A percentile compares a stretch with the other conserved stretches of the same genome.
phyloP scores from a whole-genome alignment of 345 rosid genomes.

The Sapria himalayana region DNA sequence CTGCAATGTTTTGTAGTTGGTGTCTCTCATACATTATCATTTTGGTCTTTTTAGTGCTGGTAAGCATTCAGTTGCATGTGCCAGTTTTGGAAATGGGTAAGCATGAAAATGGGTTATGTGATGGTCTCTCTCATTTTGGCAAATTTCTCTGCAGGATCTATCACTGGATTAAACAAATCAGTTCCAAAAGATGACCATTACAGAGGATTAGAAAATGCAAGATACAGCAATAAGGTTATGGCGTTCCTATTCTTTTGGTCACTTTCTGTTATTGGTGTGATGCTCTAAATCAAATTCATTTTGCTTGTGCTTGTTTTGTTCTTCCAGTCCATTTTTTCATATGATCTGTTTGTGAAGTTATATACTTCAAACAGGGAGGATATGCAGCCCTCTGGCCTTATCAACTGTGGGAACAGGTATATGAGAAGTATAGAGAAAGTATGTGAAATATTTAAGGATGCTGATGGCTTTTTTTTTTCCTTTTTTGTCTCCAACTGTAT shows the following conservation, averaged over 20 bases:
- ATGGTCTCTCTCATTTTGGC: conserved; percentile 9
- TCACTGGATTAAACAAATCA: conserved; percentile 37
- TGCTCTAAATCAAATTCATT: conserved; percentile 2
- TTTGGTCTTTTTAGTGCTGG: conserved; percentile 11
- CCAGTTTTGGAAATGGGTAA: conserved; percentile 17
- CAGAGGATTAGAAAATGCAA: conserved; percentile 37
- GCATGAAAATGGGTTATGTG: conserved; percentile 13
- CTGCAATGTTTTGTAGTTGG: no score
- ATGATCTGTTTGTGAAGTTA: conserved; percentile 59
- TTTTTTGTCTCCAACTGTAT: conserved; percentile 6
- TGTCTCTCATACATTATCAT: no score
- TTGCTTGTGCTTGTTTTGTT: conserved; percentile 7
- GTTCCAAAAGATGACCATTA: conserved; percentile 42
- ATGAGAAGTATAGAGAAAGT: background rate
- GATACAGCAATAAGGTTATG: conserved; percentile 43
- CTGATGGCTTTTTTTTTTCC: background rate
- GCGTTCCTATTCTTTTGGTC: background rate
- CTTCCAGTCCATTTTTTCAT: conserved; percentile 60
- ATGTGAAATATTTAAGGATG: background rate
- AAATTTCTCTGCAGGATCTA: conserved; percentile 17
- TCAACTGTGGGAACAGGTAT: conserved; percentile 89
- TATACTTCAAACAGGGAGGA: conserved; percentile 46
- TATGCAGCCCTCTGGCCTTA: conserved; percentile 68
- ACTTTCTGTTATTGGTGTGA: conserved; percentile 1
- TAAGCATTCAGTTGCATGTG: conserved; percentile 15